A percentile compares a stretch with the other conserved stretches of the same genome.
phyloP scores from a whole-genome alignment of 192 early-diverging fungal genomes.

The Coemansia sp. region DNA sequence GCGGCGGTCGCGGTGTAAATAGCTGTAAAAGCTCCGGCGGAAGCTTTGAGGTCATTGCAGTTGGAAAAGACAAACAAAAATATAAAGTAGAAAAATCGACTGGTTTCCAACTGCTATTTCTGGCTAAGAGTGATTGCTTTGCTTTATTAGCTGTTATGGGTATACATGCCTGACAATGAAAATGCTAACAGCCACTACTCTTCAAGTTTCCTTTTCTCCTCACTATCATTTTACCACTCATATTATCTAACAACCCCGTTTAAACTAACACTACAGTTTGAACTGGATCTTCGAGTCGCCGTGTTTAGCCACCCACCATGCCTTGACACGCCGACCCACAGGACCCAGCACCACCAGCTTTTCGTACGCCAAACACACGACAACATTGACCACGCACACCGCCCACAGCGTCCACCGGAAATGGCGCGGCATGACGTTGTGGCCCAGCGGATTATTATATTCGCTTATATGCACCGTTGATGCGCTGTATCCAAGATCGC shows the following conservation, averaged over 20 bases:
- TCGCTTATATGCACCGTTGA: conserved; percentile 40
- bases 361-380: conserved; percentile 50
- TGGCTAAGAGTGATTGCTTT: too few relatives aligned
- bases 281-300: not conserved
- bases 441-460: conserved; percentile 54
- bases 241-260: too few relatives aligned
- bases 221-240: too few relatives aligned
- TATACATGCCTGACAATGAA: too few relatives aligned
- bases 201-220: too few relatives aligned
- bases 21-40: conserved; percentile 46
- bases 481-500: conserved; percentile 37
- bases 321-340: conserved; percentile 45
- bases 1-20: conserved; percentile 49
- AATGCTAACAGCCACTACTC: too few relatives aligned
- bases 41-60: conserved; percentile 44
- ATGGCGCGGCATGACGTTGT: conserved; percentile 59
- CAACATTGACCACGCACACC: conserved; percentile 52
- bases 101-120: too few relatives aligned
- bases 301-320: conserved; percentile 14
- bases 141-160: too few relatives aligned
- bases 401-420: conserved; percentile 58
- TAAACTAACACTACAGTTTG: not conserved
- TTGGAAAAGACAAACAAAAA: not conserved
- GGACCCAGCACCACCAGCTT: conserved; percentile 58
- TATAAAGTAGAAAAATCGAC: too few relatives aligned